Evolutionary conservation across 371 early-diverging fungal genomes (phyloP).

Genomic region (Actinomortierella ambigua): DNA sequence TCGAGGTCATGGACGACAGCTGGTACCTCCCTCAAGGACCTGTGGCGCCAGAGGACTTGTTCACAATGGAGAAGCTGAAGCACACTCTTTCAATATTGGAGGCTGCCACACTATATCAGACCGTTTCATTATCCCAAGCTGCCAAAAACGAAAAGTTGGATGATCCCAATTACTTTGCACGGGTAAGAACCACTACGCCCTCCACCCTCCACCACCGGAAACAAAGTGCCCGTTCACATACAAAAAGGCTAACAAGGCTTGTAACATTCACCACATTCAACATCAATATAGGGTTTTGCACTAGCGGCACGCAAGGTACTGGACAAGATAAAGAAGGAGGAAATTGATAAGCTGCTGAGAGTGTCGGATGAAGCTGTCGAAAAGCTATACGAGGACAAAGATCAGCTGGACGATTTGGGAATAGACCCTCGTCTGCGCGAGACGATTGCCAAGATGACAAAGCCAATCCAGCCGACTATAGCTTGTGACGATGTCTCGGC

Average conservation of each 20-base stretch:
- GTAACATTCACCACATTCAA: no score
- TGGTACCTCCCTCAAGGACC: slow-evolving; percentile 28
- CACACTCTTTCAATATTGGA: slow-evolving; percentile 10
- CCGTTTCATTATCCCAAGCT: no score
- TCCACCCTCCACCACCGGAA: no score
- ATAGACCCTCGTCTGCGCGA: no score
- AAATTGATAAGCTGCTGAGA: neutral
- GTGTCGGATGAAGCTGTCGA: no score
- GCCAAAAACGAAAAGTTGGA: slow-evolving; percentile 5
- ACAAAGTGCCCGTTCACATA: no score
- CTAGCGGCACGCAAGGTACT: slow-evolving; percentile 16
- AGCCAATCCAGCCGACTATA: no score
- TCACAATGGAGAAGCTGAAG: slow-evolving; percentile 15
- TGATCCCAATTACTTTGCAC: slow-evolving; percentile 19
- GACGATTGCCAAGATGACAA: no score
- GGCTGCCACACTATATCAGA: slow-evolving; percentile 5
- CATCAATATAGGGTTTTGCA: slow-evolving; percentile 13
- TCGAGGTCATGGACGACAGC: neutral
- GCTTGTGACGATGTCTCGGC: no score
- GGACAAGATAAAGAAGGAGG: slow-evolving; percentile 9
- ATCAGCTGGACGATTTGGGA: no score
- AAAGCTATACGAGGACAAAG: no score
- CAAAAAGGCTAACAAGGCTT: no score
- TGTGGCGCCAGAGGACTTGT: slow-evolving; percentile 8
- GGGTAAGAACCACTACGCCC: slow-evolving; percentile 13